A percentile compares a stretch with the other conserved stretches of the same genome.
These are phyloP conservation scores for Pleurotus salmoneostramineus DNA, from an alignment of 768 basidiomycete genomes.

Conservation along the genomic window DNA sequence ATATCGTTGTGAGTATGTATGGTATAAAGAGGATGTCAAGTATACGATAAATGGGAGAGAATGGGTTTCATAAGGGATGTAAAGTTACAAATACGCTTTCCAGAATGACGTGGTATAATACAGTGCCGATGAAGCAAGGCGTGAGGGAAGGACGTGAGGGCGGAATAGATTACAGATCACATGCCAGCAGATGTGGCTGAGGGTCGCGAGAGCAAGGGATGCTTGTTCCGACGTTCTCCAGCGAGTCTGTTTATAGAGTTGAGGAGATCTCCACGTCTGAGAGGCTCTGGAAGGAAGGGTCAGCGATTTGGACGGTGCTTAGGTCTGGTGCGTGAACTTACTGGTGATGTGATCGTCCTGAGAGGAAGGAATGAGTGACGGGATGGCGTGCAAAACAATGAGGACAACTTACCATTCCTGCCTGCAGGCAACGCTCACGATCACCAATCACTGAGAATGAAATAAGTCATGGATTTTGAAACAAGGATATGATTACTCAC, in stretches of 20 bases:
- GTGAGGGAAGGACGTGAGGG: background rate
- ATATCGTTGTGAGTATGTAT: background rate
- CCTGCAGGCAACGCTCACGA: conserved; percentile 45
- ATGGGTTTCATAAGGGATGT: background rate
- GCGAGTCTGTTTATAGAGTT: conserved; percentile 83
- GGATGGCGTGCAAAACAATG: background rate
- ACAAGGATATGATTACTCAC: conserved; percentile 39
- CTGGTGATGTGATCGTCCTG: conserved; percentile 79
- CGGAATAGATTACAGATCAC: background rate
- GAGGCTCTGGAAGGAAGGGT: conserved; percentile 49
- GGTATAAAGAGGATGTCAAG: background rate
- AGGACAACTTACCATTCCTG: conserved; percentile 35
- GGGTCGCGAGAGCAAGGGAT: conserved; percentile 5
- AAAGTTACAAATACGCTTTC: conserved; percentile 3
- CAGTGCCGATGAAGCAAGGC: background rate
- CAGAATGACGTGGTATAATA: background rate
- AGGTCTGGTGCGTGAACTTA: conserved; percentile 26
- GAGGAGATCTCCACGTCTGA: conserved; percentile 73
- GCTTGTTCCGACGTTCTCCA: conserved; percentile 44
- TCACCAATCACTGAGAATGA: conserved; percentile 17
- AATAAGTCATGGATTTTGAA: background rate
- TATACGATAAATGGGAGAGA: background rate
- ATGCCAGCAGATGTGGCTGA: conserved; percentile 2
- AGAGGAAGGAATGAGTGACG: background rate
- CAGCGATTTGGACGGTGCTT: conserved; percentile 7